A percentile compares a stretch with the other conserved stretches of the same genome.
phyloP scores from a whole-genome alignment of 805 yeast species.

The Maudiozyma barnettii region DNA sequence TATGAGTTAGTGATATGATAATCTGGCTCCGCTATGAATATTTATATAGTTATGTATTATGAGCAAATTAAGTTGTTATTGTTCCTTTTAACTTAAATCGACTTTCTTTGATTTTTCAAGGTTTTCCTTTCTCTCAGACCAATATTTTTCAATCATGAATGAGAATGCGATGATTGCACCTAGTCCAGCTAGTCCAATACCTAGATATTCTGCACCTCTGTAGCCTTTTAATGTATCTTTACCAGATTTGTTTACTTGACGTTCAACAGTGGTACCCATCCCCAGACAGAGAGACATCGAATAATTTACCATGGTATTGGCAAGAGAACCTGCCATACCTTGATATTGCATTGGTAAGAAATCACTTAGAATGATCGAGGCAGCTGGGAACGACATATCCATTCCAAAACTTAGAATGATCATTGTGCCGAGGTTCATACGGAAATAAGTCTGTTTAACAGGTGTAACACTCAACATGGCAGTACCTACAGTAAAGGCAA shows the following conservation, averaged over 20 bases:
- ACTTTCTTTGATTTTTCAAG: neutral
- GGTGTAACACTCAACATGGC: constrained; percentile 49
- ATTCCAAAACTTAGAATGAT: constrained; percentile 58
- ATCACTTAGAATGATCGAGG: constrained; percentile 53
- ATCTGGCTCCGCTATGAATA: neutral
- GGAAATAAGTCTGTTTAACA: constrained; percentile 49
- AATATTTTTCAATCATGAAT: constrained; percentile 10
- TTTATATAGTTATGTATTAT: neutral
- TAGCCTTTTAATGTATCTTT: constrained; percentile 34
- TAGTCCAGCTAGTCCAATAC: constrained; percentile 43
- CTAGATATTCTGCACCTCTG: constrained; percentile 50
- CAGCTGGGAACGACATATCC: constrained; percentile 73
- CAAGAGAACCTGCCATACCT: constrained; percentile 71
- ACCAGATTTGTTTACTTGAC: constrained; percentile 27
- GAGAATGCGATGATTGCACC: constrained; percentile 12
- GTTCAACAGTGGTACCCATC: constrained; percentile 59
- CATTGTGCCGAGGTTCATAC: constrained; percentile 46
- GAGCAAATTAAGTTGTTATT: no score
- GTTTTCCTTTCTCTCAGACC: constrained; percentile 6
- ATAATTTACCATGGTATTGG: constrained; percentile 62
- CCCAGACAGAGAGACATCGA: constrained; percentile 65
- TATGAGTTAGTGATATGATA: neutral
- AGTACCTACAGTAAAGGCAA: constrained; percentile 47
- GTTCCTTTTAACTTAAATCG: neutral
- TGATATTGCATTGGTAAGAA: constrained; percentile 53